Evolutionary conservation across 2,329 filamentous ascomycete genomes (phyloP), one percentile per base, ranked within the genome.

Genomic region (Rugonectria rugulosa): DNA sequence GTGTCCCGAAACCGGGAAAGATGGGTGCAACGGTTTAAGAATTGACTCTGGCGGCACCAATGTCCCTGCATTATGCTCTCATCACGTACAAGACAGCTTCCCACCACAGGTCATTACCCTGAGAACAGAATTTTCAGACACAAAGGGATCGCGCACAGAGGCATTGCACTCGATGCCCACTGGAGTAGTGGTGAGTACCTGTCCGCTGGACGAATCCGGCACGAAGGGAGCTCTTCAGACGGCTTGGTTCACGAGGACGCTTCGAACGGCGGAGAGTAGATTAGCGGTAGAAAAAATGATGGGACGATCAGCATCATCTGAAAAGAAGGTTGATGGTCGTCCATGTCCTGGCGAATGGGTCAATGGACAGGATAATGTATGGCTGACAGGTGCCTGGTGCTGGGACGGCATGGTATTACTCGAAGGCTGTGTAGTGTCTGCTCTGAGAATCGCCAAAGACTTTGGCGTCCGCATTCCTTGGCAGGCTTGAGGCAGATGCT

Each of bases 371-470:
- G 75, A 77, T 7, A 76, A 78, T 34, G 78, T 87, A 0, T 87
- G 79, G 76, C 63, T 87, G 11, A 75, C 77, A 1, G 84, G 84
- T 6, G 81, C 82, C 0, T 87, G 84, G 85, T 87, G 83, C 61
- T 87, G 84, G 84, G 84, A 87, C 66, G 84, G 84, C 3, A 83
- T 87, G 83, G 83, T 87, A 1, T 61, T 87, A 14, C 68, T 87
- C 4, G 84, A 87, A 66, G 85, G 85, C 2, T 88, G 84, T 51
- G 73, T 87, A 3, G 75, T 83, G 2, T 86, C 83, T 7, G 83
- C 84, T 1, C 82, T 83, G 76, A 74, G 78, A 27, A 74, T 87
- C 38, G 84, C 83, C 0, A 61, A 71, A n/a, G 77, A 76, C 11
- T 77, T 87, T 62, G 81, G 72, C 6, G 79, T 86, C 5, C 62